These are phyloP conservation scores for Termitomyces heimii DNA, from an alignment of 768 basidiomycete genomes.

Conservation along the genomic window DNA sequence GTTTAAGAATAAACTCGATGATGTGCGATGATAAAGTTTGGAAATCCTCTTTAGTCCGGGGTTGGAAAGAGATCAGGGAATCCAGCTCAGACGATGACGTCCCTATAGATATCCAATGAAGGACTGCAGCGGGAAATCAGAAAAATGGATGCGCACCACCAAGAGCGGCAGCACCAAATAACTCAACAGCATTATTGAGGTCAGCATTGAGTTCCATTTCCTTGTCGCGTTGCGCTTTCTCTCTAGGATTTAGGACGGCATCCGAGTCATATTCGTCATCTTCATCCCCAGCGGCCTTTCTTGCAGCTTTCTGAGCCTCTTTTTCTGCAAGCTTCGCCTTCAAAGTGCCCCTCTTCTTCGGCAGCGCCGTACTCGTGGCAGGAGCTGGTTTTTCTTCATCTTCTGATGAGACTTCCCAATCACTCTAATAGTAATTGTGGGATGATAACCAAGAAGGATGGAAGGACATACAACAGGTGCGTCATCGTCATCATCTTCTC, in stretches of 20 bases:
- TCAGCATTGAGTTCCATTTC: slow-evolving; percentile 85
- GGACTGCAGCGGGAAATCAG: background rate
- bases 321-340: slow-evolving; percentile 93
- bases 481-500: slow-evolving; percentile 88
- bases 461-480: slow-evolving; percentile 58
- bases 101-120: slow-evolving; percentile 29
- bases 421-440: slow-evolving; percentile 51
- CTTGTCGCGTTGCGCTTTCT: slow-evolving; percentile 70
- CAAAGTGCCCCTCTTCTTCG: slow-evolving; percentile 89
- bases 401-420: slow-evolving; percentile 88
- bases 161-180: slow-evolving; percentile 68
- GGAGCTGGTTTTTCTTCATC: slow-evolving; percentile 52
- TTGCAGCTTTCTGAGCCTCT: slow-evolving; percentile 65
- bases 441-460: slow-evolving; percentile 3
- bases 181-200: slow-evolving; percentile 73
- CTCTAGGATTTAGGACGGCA: slow-evolving; percentile 71
- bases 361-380: slow-evolving; percentile 50
- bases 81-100: slow-evolving; percentile 67
- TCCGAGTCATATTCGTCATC: slow-evolving; percentile 63
- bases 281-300: slow-evolving; percentile 33
- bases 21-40: slow-evolving; percentile 65
- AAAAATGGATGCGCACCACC: slow-evolving; percentile 41
- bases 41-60: slow-evolving; percentile 89
- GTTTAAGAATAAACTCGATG: slow-evolving; percentile 68
- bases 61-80: slow-evolving; percentile 68